Evolutionary conservation across 129 eudicot genomes (phyloP), one percentile per base, ranked within the genome.

Genomic region (Calendula officinalis): DNA sequence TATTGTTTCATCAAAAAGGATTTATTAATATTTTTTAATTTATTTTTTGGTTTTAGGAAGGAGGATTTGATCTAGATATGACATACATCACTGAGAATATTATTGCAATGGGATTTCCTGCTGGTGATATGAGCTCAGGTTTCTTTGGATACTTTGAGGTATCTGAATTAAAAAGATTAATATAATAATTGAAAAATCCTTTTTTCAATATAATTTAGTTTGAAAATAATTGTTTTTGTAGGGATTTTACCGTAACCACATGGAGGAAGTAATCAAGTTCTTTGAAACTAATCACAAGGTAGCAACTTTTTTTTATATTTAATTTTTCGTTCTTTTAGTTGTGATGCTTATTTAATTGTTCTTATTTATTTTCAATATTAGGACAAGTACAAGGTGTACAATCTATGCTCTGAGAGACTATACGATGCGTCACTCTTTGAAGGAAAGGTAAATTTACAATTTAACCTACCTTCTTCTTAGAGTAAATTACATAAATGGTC

Each of bases 21-120:
- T 53, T 32, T 30, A 5, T 11, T 67, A 36, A 12, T 61, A 10
- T 53, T 40, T 15, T 22, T 22, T 22, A 22, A 22, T 22, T 22
- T 67, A 32, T 55, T 22, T 22, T 50, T 27, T 73, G 50, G 45
- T 60, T 55, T 11, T 73, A 92, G 96, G 96, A 92, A 80, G 96
- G 94, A 59, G 98, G 87, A 75, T 92, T 88, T 67, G 98, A 92
- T 83, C 74, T 92, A 60, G 98, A 92, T 70, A 81, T 92, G 98
- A 88, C 98, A 17, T 92, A 92, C 71, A 88, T 92, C 68, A 92
- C 98, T 1, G 98, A 92, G 80, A 92, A 92, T 75, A 85, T 92
- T 27, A 88, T 92, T 79, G 98, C 98, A 35, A 92, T 92, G 98
- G 98, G 98, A 67, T 92, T 92, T 66, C 98, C 98, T 68, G 98